These are phyloP conservation scores for Pholiota adiposa DNA, from an alignment of 1,284 basidiomycete genomes.

Conservation along the genomic window DNA sequence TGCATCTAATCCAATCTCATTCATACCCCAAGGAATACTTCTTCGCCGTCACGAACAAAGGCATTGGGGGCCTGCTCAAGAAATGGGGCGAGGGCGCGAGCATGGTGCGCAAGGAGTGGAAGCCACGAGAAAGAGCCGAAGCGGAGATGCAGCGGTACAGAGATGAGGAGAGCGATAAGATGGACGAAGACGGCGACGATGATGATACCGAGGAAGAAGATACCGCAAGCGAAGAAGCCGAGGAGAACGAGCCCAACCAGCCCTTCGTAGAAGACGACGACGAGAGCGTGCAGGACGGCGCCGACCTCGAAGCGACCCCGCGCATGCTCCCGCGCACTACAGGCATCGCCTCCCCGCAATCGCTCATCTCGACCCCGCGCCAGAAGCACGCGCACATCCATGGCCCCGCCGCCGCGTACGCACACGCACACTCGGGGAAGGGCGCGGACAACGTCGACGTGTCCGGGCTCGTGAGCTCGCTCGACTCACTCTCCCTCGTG, in stretches of 20 bases:
- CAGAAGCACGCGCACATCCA: neutral
- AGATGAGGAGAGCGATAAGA: constrained; percentile 19
- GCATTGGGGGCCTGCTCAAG: constrained; percentile 75
- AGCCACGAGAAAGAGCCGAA: constrained; percentile 43
- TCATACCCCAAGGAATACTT: constrained; percentile 87
- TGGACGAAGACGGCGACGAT: constrained; percentile 26
- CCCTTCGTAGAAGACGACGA: constrained; percentile 20
- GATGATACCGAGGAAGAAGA: constrained; percentile 28
- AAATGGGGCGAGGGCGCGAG: constrained; percentile 83
- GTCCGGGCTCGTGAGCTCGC: constrained; percentile 16
- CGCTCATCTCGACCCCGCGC: constrained; percentile 10
- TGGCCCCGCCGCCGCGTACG: no score
- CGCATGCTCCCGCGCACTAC: constrained; percentile 24
- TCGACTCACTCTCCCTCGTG: constrained; percentile 62
- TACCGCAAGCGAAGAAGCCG: constrained; percentile 28
- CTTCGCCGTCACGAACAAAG: constrained; percentile 88
- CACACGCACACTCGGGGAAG: neutral
- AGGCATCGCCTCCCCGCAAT: constrained; percentile 18
- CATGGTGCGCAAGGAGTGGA: constrained; percentile 75
- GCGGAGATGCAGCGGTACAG: constrained; percentile 32
- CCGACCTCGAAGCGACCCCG: constrained; percentile 31
- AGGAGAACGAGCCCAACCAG: constrained; percentile 22
- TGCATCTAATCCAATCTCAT: constrained; percentile 84
- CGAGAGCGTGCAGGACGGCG: constrained; percentile 19
- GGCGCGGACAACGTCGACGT: constrained; percentile 11